Percentiles rank a stretch among this genome's conserved stretches.
phyloP scores from a whole-genome alignment of 805 yeast species.

The Schwanniomyces pseudopolymorphus region DNA sequence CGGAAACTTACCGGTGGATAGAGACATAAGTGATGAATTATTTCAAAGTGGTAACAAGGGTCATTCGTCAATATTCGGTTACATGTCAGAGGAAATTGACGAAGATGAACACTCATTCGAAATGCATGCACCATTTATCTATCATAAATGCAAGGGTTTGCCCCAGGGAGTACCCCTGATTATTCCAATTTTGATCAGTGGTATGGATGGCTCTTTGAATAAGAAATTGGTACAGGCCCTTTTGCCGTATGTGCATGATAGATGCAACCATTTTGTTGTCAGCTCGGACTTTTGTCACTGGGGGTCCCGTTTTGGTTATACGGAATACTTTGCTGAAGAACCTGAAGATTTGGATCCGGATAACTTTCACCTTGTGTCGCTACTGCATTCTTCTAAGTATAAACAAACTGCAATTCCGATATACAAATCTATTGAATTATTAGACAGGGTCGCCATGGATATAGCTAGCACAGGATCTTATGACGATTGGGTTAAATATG shows the following conservation, averaged over 20 bases:
- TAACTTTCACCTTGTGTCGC: slow-evolving; percentile 15
- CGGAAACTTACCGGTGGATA: slow-evolving; percentile 72
- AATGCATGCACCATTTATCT: slow-evolving; percentile 84
- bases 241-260: slow-evolving; percentile 52
- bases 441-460: slow-evolving; percentile 74
- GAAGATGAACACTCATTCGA: slow-evolving; percentile 90
- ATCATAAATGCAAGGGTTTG: slow-evolving; percentile 42
- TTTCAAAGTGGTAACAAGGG: slow-evolving; percentile 11
- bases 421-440: slow-evolving; percentile 65
- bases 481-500: slow-evolving; percentile 63
- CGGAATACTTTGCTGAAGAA: slow-evolving; percentile 26
- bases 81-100: slow-evolving; percentile 63
- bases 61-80: slow-evolving; percentile 44
- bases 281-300: slow-evolving; percentile 96
- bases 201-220: slow-evolving; percentile 47
- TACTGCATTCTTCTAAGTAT: slow-evolving; percentile 6
- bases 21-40: slow-evolving; percentile 37
- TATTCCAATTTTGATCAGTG: slow-evolving; percentile 81
- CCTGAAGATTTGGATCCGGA: slow-evolving; percentile 17
- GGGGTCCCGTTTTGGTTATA: slow-evolving; percentile 52
- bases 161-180: slow-evolving; percentile 44
- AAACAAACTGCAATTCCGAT: slow-evolving; percentile 44
- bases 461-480: slow-evolving; percentile 57
- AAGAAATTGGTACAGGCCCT: slow-evolving; percentile 47
- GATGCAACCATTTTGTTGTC: slow-evolving; percentile 66